A percentile compares a stretch with the other conserved stretches of the same genome.
These are phyloP conservation scores for Orbilia javanica DNA, from an alignment of 2,329 filamentous ascomycete genomes.

Conservation along the genomic window DNA sequence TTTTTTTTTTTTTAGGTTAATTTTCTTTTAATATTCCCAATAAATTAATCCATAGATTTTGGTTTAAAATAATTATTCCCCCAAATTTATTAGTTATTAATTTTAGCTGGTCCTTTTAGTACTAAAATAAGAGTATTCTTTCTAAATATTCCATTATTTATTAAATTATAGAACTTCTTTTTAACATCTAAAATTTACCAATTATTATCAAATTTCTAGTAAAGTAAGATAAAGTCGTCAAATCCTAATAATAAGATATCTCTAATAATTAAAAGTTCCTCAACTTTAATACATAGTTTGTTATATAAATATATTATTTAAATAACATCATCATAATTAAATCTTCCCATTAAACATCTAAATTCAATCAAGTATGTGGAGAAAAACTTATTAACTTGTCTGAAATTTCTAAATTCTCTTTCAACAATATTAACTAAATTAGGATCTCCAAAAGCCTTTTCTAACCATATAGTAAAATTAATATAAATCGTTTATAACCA, in stretches of 20 bases:
- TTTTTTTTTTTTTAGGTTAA: constrained; percentile 6
- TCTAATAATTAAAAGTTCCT: constrained; percentile 3
- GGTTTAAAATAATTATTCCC: constrained; percentile 1
- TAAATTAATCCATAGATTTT: constrained; percentile 1
- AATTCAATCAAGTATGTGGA: not conserved
- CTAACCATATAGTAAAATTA: not conserved
- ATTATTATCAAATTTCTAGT: not conserved
- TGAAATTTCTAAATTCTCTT: not conserved
- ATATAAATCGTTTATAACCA: not conserved
- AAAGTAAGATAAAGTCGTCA: not conserved
- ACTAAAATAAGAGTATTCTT: not conserved
- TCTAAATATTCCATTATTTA: not conserved
- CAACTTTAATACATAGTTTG: not conserved
- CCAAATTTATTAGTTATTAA: not conserved
- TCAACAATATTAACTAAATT: not conserved
- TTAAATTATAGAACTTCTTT: not conserved
- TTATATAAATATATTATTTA: constrained; percentile 2
- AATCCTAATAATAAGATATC: not conserved
- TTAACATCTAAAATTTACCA: not conserved
- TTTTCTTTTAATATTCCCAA: not conserved
- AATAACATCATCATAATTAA: constrained; percentile 1
- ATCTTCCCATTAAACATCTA: not conserved
- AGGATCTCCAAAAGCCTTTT: not conserved
- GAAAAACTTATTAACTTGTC: not conserved
- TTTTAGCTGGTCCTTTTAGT: not conserved